Base-by-base conservation (phyloP, 2,329 filamentous ascomycete species). In the Ophiocordyceps camponoti-saundersi region DNA sequence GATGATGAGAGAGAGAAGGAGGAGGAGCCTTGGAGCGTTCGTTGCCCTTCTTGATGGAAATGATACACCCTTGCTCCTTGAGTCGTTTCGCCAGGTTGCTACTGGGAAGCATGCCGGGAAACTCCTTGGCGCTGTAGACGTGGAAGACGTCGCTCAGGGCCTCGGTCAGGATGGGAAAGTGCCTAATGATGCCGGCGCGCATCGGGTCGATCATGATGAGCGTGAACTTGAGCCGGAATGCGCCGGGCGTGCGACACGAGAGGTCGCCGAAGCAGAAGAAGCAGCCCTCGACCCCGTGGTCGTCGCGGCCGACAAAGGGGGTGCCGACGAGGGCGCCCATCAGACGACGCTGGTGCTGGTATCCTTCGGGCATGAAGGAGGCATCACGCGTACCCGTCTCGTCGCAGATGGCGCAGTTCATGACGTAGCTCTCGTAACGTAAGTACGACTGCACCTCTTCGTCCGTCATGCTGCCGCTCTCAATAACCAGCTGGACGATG, bases 181-280 rank as follows among this genome's bases (percentile, higher is more conserved):
- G 67, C 43, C 61, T 62, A 10, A 60, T 45, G 22, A 55, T 46
- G 26, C 76, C 78, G 2, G 71, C 71, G 15, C 66, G 65, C 34
- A 63, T 64, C 2, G 80, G 79, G 52, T 88, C 79, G 41, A 90
- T 73, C 50, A 83, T 75, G 57, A 88, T 77, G 21, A 90, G 69
- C 36, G 77, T 77, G 60, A 92, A 90, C 44, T 77, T 78, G 47
- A 92, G 71, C 18, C 82, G 72, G 61, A 85, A 92, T n/a, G 69
- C 69, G 20, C 85, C 85, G 1, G 85, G 79, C 0, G 82, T 88
- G 32, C 85, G 76, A 58, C 84, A 87, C 4, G 82, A 88, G 20
- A 92, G 69, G 58, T 92, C 85, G 0, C 84, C 82, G 58, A 92
- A 92, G 59, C 83, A 86, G 62, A 90, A 92, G 68, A 90, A 92